phyloP scores from a whole-genome alignment of 73 alveolate species.

The Halteria grandinella region DNA sequence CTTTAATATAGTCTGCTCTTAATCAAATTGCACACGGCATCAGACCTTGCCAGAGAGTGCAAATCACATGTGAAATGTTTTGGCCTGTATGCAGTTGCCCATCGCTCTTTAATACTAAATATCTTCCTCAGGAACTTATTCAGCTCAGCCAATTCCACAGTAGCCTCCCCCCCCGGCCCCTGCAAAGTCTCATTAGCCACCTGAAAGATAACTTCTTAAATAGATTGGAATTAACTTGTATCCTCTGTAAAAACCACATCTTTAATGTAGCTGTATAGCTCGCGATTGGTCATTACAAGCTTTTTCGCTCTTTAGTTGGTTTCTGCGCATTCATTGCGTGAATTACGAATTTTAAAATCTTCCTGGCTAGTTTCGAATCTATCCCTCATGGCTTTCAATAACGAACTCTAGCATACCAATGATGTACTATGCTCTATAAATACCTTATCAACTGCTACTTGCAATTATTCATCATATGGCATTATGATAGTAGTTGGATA shows the following conservation, averaged over 20 bases:
- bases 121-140: not conserved
- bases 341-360: too few species aligned
- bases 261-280: too few species aligned
- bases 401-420: too few species aligned
- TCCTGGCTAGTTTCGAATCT: too few species aligned
- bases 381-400: too few species aligned
- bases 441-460: slow-evolving; percentile 21
- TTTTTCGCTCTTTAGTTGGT: too few species aligned
- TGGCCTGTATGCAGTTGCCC: slow-evolving; percentile 50
- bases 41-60: slow-evolving; percentile 45
- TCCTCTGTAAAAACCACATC: slow-evolving; percentile 42
- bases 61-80: slow-evolving; percentile 28
- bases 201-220: slow-evolving; percentile 47
- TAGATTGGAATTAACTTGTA: not conserved
- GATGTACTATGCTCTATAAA: not conserved
- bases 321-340: too few species aligned
- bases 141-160: slow-evolving; percentile 3
- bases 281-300: too few species aligned
- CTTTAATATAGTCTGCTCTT: slow-evolving; percentile 11
- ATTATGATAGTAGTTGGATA: slow-evolving; percentile 35
- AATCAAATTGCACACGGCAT: slow-evolving; percentile 30
- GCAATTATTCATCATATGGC: not conserved
- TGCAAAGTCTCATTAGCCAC: too few species aligned
- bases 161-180: too few species aligned
- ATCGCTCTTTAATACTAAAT: slow-evolving; percentile 26